Conservation (phyloP, 202 grass and related monocot species). For the Dendrocalamus latiflorus region DNA sequence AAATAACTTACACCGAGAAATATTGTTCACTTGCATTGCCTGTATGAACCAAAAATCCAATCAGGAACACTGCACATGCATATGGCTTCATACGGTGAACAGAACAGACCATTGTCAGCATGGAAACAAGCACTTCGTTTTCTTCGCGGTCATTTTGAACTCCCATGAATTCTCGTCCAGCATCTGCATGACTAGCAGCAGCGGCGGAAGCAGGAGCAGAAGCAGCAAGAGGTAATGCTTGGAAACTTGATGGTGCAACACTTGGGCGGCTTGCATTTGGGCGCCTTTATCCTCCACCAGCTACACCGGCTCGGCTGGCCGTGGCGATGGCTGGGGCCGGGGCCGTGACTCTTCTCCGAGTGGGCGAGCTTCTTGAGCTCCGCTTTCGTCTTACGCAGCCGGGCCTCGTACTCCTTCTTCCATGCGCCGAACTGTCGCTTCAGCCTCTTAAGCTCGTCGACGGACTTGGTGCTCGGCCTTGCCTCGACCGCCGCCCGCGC, state of each 20-base stretch:
- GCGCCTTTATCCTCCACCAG: constrained; percentile 32
- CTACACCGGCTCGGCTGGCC: not conserved
- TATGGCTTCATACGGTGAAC: too few species aligned
- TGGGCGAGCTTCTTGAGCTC: constrained; percentile 33
- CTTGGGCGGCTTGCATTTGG: constrained; percentile 13
- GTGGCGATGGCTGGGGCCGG: too few species aligned
- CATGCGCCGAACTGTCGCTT: constrained; percentile 53
- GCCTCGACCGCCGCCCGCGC: constrained; percentile 22
- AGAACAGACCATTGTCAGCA: too few species aligned
- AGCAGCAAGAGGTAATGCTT: not conserved
- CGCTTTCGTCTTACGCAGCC: constrained; percentile 42
- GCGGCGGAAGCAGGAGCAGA: too few species aligned
- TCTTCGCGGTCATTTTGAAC: too few species aligned
- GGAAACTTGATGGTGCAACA: constrained; percentile 32
- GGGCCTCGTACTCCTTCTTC: constrained; percentile 59
- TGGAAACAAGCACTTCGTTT: too few species aligned
- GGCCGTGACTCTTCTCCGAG: constrained; percentile 13
- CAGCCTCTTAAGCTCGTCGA: constrained; percentile 55
- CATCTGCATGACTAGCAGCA: not conserved
- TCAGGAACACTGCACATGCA: too few species aligned
- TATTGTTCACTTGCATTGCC: too few species aligned
- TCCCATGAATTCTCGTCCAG: too few species aligned
- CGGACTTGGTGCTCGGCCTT: constrained; percentile 25
- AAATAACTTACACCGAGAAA: too few species aligned
- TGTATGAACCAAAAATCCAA: too few species aligned